These are phyloP conservation scores for Eucalyptus pauciflora DNA, from an alignment of 345 rosid species.

Conservation along the genomic window DNA sequence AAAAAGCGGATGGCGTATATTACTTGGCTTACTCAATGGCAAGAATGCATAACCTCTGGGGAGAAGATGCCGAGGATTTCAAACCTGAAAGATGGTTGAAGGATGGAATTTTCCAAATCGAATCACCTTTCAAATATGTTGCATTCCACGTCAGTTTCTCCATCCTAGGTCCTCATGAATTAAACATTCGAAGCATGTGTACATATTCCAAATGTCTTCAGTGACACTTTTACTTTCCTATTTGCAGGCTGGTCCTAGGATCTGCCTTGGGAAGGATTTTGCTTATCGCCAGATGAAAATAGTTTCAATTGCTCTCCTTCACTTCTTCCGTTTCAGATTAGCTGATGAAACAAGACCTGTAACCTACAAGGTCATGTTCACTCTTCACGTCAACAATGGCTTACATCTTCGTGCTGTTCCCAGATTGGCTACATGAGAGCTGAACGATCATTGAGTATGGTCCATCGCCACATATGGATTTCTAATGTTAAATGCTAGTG, in stretches of 20 bases:
- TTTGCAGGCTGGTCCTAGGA: constrained; percentile 76
- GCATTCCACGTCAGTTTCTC: constrained; percentile 36
- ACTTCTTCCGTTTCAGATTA: constrained; percentile 44
- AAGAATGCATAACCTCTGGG: constrained; percentile 71
- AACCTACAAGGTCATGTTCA: constrained; percentile 52
- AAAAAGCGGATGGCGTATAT: constrained; percentile 45
- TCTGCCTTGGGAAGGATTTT: constrained; percentile 69
- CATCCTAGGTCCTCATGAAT: background rate
- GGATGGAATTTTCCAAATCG: constrained; percentile 48
- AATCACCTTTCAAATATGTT: constrained; percentile 61
- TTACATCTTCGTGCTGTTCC: constrained; percentile 32
- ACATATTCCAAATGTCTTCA: background rate
- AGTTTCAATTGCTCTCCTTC: constrained; percentile 41
- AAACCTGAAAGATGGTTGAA: constrained; percentile 77
- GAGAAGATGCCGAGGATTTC: constrained; percentile 58
- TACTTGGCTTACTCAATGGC: constrained; percentile 74
- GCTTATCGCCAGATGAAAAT: constrained; percentile 85
- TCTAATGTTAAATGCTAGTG: background rate
- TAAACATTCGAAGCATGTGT: background rate
- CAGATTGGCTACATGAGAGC: background rate
- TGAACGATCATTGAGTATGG: background rate
- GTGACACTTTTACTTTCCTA: background rate
- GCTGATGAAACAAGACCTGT: constrained; percentile 26
- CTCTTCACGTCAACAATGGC: constrained; percentile 53
- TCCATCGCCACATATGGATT: background rate